A percentile compares a stretch with the other conserved stretches of the same genome.
These are phyloP conservation scores for Eucalyptus tenuipes DNA, from an alignment of 345 rosid species.

Conservation along the genomic window DNA sequence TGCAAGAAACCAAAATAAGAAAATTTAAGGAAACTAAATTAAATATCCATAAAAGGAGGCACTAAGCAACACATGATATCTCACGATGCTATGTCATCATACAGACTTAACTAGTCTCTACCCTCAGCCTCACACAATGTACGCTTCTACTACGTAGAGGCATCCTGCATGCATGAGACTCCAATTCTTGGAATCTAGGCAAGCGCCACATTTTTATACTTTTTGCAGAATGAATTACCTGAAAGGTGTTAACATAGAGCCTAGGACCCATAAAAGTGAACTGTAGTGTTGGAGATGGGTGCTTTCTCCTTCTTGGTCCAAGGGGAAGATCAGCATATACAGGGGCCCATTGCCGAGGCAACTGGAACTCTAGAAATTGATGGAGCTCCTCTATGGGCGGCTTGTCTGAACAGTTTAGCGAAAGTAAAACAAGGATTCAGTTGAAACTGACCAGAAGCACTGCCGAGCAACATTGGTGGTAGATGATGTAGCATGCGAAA, in stretches of 20 bases:
- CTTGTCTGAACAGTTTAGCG: conserved; percentile 49
- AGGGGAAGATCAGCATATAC: conserved; percentile 89
- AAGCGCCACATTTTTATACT: neutral
- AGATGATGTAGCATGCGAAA: neutral
- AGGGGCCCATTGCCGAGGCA: conserved; percentile 98
- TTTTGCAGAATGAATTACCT: conserved; percentile 23
- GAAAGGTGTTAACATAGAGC: conserved; percentile 64
- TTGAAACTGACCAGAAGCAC: neutral
- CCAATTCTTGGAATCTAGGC: neutral
- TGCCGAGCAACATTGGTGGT: neutral
- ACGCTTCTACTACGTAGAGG: neutral
- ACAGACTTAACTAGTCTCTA: neutral
- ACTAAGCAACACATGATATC: neutral
- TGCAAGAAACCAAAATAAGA: neutral
- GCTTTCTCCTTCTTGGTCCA: conserved; percentile 53
- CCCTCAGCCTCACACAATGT: neutral
- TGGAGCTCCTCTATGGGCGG: conserved; percentile 88
- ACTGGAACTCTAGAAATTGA: conserved; percentile 88
- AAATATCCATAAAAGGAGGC: neutral
- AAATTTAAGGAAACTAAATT: neutral
- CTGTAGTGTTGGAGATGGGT: conserved; percentile 63
- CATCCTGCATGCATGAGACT: neutral
- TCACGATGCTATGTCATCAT: neutral
- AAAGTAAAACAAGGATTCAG: neutral
- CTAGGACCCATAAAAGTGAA: conserved; percentile 88